Conservation (phyloP, 495 filamentous ascomycete species). For the Trichoderma erinaceum region DNA sequence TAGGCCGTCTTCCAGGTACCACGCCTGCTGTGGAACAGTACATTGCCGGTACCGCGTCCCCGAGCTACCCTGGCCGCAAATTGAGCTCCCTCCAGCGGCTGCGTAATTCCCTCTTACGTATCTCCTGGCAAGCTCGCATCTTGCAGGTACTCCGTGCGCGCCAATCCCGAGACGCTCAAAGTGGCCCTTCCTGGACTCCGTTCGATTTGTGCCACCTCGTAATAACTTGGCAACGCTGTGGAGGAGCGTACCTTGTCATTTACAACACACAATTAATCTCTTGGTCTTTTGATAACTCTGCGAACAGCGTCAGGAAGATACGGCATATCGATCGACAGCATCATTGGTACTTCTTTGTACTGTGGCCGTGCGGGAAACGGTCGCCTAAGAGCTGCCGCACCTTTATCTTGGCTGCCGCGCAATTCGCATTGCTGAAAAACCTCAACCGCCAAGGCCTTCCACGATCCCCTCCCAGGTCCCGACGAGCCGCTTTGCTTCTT, state of each 20-base stretch:
- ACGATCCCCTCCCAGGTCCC: background rate
- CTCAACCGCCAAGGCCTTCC: background rate
- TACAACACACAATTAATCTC: no score
- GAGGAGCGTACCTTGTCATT: no score
- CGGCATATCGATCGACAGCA: background rate
- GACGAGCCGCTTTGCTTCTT: background rate
- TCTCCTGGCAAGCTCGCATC: background rate
- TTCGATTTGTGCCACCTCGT: background rate
- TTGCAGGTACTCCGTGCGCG: slow-evolving; percentile 7
- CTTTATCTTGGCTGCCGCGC: background rate
- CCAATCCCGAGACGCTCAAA: background rate
- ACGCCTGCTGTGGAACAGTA: background rate
- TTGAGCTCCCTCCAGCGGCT: background rate
- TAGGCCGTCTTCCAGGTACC: background rate
- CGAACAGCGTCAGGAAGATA: no score
- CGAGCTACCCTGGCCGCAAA: background rate
- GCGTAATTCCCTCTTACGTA: slow-evolving; percentile 9
- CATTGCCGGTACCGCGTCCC: background rate
- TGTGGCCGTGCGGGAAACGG: background rate
- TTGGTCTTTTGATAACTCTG: no score
- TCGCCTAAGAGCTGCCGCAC: background rate
- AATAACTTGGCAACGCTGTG: background rate
- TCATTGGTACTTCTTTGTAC: background rate
- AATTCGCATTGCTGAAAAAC: background rate
- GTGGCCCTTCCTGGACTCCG: background rate